Evolutionary conservation across 2,329 filamentous ascomycete genomes (phyloP).

Genomic region (Zalaria sp.): DNA sequence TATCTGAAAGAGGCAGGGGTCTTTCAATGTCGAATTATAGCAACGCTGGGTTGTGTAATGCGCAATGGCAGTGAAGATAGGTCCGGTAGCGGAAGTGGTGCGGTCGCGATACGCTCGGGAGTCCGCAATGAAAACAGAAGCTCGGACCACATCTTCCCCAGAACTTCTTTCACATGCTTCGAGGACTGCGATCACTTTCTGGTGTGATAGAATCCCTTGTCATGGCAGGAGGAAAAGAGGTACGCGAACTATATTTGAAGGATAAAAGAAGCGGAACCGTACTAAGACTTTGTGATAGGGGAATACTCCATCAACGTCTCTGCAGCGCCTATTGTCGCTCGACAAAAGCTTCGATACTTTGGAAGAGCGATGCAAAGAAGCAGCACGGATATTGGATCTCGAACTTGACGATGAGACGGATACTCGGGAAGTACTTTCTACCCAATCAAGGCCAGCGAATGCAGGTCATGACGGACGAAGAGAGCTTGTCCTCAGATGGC

Average conservation of each 20-base stretch:
- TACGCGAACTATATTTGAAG: not conserved
- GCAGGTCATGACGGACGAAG: conserved; percentile 25
- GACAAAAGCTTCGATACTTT: conserved; percentile 22
- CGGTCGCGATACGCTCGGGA: not conserved
- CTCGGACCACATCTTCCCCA: conserved; percentile 2
- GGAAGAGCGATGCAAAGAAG: conserved; percentile 25
- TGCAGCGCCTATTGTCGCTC: conserved; percentile 24
- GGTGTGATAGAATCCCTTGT: not conserved
- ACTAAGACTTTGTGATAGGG: too few relatives aligned
- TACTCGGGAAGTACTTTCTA: not conserved
- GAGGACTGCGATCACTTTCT: not conserved
- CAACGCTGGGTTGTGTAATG: not conserved
- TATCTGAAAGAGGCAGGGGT: not conserved
- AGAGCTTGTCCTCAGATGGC: conserved; percentile 55
- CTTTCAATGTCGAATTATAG: too few relatives aligned
- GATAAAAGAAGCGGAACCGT: too few relatives aligned
- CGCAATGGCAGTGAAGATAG: not conserved
- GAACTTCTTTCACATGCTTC: not conserved
- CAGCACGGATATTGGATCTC: conserved; percentile 23
- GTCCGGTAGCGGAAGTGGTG: not conserved
- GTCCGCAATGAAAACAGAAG: conserved; percentile 1
- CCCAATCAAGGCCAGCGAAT: not conserved
- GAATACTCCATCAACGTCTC: conserved; percentile 7
- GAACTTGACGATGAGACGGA: conserved; percentile 7
- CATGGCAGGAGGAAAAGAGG: not conserved